Percentiles rank a stretch among this genome's conserved stretches.
Conservation (phyloP, 2,329 filamentous ascomycete genomes). For the Aspergillus thermomutatus region DNA sequence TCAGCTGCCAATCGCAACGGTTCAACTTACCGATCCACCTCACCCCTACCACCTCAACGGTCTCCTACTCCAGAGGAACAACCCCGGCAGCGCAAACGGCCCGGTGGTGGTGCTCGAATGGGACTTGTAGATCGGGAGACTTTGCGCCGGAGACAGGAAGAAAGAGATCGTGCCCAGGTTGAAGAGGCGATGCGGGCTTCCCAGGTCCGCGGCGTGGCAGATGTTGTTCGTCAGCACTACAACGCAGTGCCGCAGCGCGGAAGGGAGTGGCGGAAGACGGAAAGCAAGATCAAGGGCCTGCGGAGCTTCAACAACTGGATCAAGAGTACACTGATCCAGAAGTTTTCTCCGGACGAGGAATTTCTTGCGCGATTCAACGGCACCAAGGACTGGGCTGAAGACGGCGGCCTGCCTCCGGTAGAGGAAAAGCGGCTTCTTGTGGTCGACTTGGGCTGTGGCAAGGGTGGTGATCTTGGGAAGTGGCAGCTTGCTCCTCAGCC, state of each 20-base stretch:
- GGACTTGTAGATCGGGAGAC: constrained; percentile 37
- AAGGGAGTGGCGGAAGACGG: constrained; percentile 89
- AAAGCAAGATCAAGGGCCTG: constrained; percentile 91
- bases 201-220: constrained; percentile 62
- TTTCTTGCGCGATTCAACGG: constrained; percentile 54
- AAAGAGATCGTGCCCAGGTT: constrained; percentile 41
- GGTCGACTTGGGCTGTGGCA: constrained; percentile 92
- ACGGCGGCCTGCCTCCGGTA: constrained; percentile 27
- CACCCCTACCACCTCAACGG: constrained; percentile 38
- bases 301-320: constrained; percentile 98
- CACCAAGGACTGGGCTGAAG: constrained; percentile 43
- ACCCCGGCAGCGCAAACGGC: constrained; percentile 43
- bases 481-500: constrained; percentile 92
- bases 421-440: constrained; percentile 66
- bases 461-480: constrained; percentile 91
- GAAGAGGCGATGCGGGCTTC: constrained; percentile 35
- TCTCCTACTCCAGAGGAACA: constrained; percentile 40
- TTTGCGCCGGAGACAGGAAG: constrained; percentile 41
- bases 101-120: constrained; percentile 44
- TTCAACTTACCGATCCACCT: constrained; percentile 35
- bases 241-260: constrained; percentile 92
- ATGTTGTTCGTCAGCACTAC: constrained; percentile 91
- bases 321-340: constrained; percentile 95
- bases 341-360: constrained; percentile 81
- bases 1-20: constrained; percentile 21